These are phyloP conservation scores for Cadophora sp. DNA, from an alignment of 2,329 filamentous ascomycete species.

Conservation along the genomic window DNA sequence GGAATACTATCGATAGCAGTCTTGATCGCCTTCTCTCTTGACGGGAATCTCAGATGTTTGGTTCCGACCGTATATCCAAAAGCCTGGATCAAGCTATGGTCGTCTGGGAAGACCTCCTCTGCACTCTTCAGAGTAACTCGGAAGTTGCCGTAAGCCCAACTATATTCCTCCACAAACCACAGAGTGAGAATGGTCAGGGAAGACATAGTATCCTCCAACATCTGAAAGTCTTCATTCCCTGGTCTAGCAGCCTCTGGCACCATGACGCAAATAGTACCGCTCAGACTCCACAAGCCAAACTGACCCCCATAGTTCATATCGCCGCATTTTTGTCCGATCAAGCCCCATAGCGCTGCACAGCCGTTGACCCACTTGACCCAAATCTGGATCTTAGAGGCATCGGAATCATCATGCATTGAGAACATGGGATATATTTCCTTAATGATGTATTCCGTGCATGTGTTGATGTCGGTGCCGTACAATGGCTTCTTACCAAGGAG, in stretches of 20 bases:
- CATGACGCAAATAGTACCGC: not conserved
- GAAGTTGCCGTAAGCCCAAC: not conserved
- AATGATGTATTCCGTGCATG: not conserved
- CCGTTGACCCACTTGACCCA: not conserved
- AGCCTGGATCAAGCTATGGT: not conserved
- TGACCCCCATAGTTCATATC: too few species aligned
- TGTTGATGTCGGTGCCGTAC: not conserved
- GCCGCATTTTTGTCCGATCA: not conserved
- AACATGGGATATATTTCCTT: not conserved
- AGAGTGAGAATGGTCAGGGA: not conserved
- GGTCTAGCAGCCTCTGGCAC: not conserved
- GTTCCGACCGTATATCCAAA: not conserved
- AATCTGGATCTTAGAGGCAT: not conserved
- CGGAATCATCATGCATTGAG: not conserved
- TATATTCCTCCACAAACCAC: not conserved
- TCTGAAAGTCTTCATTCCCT: not conserved
- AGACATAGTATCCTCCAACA: not conserved
- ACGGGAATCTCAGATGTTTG: not conserved
- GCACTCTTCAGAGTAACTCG: not conserved
- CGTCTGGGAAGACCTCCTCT: not conserved
- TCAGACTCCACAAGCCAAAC: not conserved
- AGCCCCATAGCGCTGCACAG: conserved; percentile 1
- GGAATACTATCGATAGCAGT: not conserved
- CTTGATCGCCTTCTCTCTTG: not conserved
- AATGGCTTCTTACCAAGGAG: not conserved